Percentiles rank a stretch among this genome's conserved stretches.
These are phyloP conservation scores for Avena atlantica DNA, from an alignment of 176 grass and related monocot species.

Conservation along the genomic window DNA sequence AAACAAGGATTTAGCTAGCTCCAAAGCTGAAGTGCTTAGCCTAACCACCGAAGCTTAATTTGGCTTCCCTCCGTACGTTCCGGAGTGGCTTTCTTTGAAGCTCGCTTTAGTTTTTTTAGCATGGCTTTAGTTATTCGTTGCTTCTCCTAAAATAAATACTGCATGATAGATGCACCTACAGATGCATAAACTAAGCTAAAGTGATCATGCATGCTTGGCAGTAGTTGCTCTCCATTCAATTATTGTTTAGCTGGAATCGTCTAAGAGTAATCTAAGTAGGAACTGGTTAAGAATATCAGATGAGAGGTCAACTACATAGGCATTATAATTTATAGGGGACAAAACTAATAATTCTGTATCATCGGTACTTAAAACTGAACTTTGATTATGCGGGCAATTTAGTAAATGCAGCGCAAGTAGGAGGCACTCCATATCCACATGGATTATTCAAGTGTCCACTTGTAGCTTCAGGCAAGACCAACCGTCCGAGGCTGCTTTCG, in stretches of 20 bases:
- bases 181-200: slow-evolving; percentile 13
- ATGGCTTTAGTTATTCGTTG: slow-evolving; percentile 45
- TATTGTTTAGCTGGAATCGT: slow-evolving; percentile 16
- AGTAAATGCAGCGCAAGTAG: background rate
- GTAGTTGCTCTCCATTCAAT: background rate
- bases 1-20: background rate
- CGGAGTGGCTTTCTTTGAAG: slow-evolving; percentile 30
- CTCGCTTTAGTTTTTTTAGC: background rate
- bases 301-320: background rate
- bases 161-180: background rate
- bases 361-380: background rate
- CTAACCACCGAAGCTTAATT: slow-evolving; percentile 37
- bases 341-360: background rate
- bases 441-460: background rate
- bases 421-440: background rate
- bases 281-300: background rate
- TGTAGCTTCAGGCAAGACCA: background rate
- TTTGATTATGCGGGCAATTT: background rate
- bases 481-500: no score
- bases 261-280: background rate
- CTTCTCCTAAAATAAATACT: slow-evolving; percentile 45
- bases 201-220: background rate
- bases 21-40: slow-evolving; percentile 25
- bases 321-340: background rate
- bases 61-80: slow-evolving; percentile 36